These are phyloP conservation scores for Cryptococcus sp. DNA, from an alignment of 1,284 basidiomycete genomes.

Conservation along the genomic window DNA sequence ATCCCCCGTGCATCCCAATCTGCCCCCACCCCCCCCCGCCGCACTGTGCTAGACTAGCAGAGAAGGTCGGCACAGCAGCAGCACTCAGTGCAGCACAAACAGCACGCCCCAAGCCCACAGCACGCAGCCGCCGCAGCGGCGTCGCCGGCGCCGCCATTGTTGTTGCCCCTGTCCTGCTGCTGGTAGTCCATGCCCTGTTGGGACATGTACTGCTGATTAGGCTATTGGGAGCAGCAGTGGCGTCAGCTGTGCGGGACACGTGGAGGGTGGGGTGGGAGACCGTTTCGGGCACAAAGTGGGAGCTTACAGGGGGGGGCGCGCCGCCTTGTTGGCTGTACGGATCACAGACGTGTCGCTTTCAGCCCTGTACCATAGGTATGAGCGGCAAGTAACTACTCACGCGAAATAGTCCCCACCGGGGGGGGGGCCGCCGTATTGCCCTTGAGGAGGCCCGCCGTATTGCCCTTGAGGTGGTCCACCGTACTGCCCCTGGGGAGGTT, in stretches of 20 bases:
- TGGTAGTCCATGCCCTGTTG: conserved; percentile 6
- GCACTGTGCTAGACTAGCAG: background rate
- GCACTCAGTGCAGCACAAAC: conserved; percentile 11
- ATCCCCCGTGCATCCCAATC: background rate
- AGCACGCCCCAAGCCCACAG: conserved; percentile 13
- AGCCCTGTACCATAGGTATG: background rate
- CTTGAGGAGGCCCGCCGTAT: background rate
- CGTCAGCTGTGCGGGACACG: background rate
- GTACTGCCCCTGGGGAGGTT: background rate
- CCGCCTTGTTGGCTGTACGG: conserved; percentile 10
- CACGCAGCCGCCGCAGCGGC: conserved; percentile 16
- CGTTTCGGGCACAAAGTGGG: background rate
- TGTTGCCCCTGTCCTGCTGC: conserved; percentile 10
- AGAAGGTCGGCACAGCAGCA: background rate
- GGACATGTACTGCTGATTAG: conserved; percentile 14
- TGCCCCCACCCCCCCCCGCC: too few relatives aligned
- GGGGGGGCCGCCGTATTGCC: background rate
- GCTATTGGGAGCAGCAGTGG: background rate
- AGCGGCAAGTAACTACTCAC: background rate
- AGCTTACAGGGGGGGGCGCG: conserved; percentile 6
- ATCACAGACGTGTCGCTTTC: background rate
- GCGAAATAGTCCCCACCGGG: conserved; percentile 1
- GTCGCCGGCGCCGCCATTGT: conserved; percentile 1
- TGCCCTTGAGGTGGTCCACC: background rate
- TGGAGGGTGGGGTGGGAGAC: background rate